phyloP scores from a whole-genome alignment of 306 rosid genomes.

The Trifolium pratense region DNA sequence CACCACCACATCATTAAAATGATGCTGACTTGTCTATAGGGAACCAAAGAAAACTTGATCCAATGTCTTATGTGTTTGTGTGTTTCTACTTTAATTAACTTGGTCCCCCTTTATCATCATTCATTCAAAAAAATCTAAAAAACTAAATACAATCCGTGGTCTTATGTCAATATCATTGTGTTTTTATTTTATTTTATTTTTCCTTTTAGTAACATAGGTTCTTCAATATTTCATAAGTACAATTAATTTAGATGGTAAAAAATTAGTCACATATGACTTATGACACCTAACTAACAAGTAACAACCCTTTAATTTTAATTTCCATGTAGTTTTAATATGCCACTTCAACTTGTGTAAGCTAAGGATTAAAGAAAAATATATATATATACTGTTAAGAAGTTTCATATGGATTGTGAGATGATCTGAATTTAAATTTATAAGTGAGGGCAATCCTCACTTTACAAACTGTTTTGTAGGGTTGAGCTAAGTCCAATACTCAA shows the following conservation, averaged over 20 bases:
- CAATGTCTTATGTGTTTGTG: constrained; percentile 26
- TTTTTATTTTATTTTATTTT: background rate
- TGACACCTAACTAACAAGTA: background rate
- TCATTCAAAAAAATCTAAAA: background rate
- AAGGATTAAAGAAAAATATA: no score
- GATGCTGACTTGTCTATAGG: constrained; percentile 42
- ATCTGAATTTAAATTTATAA: no score
- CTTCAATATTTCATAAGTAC: background rate
- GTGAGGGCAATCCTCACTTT: no score
- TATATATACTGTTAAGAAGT: no score
- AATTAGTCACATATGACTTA: background rate
- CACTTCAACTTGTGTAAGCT: background rate
- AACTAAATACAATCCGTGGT: constrained; percentile 28
- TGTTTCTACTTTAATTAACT: constrained; percentile 40
- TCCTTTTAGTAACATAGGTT: constrained; percentile 14
- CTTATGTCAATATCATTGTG: constrained; percentile 37
- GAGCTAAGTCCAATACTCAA: no score
- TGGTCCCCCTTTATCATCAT: constrained; percentile 43
- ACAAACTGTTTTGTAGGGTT: no score
- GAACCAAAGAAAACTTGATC: constrained; percentile 26
- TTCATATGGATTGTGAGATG: no score
- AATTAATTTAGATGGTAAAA: no score
- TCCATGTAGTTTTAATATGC: background rate
- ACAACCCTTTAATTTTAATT: no score
- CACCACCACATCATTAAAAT: constrained; percentile 46